phyloP scores from a whole-genome alignment of 208 protist genomes.

The Angomonas ambiguus region DNA sequence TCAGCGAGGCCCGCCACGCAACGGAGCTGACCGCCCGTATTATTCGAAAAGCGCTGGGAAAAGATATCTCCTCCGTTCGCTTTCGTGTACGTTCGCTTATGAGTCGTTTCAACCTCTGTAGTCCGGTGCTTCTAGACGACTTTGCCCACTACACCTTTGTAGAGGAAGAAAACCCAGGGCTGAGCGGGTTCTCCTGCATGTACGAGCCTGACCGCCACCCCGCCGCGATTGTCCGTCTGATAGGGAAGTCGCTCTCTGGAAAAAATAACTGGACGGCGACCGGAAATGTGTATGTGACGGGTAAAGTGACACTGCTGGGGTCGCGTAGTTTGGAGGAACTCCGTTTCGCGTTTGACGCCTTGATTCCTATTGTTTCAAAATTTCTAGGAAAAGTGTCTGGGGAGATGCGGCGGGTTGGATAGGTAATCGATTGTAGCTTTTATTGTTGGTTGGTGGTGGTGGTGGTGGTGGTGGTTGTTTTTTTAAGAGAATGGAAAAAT shows the following conservation, averaged over 20 bases:
- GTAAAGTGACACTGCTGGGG: slow-evolving; percentile 78
- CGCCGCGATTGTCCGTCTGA: slow-evolving; percentile 66
- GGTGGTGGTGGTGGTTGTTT: slow-evolving; percentile 2
- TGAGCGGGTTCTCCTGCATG: slow-evolving; percentile 49
- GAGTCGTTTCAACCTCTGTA: slow-evolving; percentile 80
- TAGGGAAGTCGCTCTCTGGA: slow-evolving; percentile 32
- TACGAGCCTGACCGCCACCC: slow-evolving; percentile 86
- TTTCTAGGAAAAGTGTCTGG: slow-evolving; percentile 25
- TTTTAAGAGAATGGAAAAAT: background rate
- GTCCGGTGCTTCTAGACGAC: slow-evolving; percentile 70
- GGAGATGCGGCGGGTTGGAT: background rate
- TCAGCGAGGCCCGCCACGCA: slow-evolving; percentile 74
- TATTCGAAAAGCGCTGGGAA: slow-evolving; percentile 73
- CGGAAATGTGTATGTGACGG: slow-evolving; percentile 78
- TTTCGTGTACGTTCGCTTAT: slow-evolving; percentile 82
- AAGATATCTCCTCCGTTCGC: slow-evolving; percentile 54
- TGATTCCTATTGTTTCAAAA: slow-evolving; percentile 74
- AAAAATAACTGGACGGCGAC: slow-evolving; percentile 71
- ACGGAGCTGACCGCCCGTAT: slow-evolving; percentile 84
- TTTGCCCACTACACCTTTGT: slow-evolving; percentile 47
- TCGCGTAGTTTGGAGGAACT: slow-evolving; percentile 79
- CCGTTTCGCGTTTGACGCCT: slow-evolving; percentile 72
- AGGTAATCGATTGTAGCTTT: background rate
- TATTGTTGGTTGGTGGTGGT: background rate
- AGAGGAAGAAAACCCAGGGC: slow-evolving; percentile 19